phyloP scores from a whole-genome alignment of 345 rosid genomes.

The Aurinia saxatilis region DNA sequence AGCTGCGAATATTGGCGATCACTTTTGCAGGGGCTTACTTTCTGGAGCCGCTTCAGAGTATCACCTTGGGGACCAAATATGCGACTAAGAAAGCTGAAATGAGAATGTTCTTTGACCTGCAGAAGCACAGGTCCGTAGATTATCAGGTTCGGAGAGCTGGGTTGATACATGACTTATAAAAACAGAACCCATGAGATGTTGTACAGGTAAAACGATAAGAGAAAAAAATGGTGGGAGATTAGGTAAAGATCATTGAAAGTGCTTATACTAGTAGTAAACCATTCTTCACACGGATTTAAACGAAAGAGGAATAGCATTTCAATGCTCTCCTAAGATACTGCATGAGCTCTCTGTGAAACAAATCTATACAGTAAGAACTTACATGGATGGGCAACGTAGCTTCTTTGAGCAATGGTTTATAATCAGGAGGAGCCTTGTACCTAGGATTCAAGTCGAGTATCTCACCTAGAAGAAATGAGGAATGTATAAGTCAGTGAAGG shows the following conservation, averaged over 20 bases:
- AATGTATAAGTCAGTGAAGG: conserved; percentile 8
- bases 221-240: background rate
- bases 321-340: too few species aligned
- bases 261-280: too few species aligned
- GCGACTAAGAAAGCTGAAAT: conserved; percentile 61
- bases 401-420: conserved; percentile 77
- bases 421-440: conserved; percentile 77
- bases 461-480: conserved; percentile 55
- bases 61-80: conserved; percentile 81
- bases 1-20: conserved; percentile 1
- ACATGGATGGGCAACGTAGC: conserved; percentile 75
- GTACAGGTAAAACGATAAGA: background rate
- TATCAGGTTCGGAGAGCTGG: background rate
- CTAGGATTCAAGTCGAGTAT: conserved; percentile 73
- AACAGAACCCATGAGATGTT: background rate
- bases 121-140: conserved; percentile 10
- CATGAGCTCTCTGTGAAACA: too few species aligned
- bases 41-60: conserved; percentile 70
- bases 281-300: too few species aligned
- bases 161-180: background rate
- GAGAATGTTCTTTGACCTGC: conserved; percentile 71
- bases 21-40: conserved; percentile 42
- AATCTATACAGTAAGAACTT: conserved; percentile 24
- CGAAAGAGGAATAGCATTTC: too few species aligned
- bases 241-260: background rate